A percentile compares a stretch with the other conserved stretches of the same genome.
Conservation (phyloP, 1,139 yeast species). For the Taphrina flavorubra region DNA sequence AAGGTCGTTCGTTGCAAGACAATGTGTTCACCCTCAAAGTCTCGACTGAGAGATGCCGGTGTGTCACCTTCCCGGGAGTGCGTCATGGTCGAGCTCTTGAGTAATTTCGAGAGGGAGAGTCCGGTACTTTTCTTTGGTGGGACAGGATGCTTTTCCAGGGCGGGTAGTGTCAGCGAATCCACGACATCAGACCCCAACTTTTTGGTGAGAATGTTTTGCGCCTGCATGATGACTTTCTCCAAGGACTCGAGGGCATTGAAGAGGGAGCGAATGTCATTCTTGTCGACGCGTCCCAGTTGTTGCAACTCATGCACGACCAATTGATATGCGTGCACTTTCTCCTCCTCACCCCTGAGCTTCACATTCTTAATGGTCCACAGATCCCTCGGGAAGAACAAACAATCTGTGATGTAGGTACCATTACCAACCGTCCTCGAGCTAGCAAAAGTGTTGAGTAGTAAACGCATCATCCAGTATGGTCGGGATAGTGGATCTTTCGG, state of each 20-base stretch:
- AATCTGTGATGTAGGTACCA: conserved; percentile 30
- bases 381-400: conserved; percentile 34
- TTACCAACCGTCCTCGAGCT: conserved; percentile 7
- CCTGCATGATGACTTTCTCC: conserved; percentile 16
- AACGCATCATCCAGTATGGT: conserved; percentile 40
- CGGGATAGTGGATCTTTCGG: conserved; percentile 26
- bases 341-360: conserved; percentile 42
- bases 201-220: conserved; percentile 19
- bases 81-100: conserved; percentile 2
- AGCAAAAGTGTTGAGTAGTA: conserved; percentile 30
- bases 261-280: conserved; percentile 25
- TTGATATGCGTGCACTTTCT: conserved; percentile 39
- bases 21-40: conserved; percentile 14
- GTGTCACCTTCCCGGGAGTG: neutral
- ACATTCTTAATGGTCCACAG: conserved; percentile 37
- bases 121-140: conserved; percentile 22
- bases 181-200: conserved; percentile 22
- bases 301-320: conserved; percentile 27
- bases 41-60: conserved; percentile 5
- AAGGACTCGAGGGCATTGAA: conserved; percentile 15
- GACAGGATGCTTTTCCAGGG: conserved; percentile 1
- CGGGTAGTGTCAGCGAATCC: conserved; percentile 2
- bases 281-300: conserved; percentile 23
- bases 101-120: conserved; percentile 12
- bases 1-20: conserved; percentile 1